phyloP scores from a whole-genome alignment of 2,329 filamentous ascomycete genomes.

The Colletotrichum sp. region DNA sequence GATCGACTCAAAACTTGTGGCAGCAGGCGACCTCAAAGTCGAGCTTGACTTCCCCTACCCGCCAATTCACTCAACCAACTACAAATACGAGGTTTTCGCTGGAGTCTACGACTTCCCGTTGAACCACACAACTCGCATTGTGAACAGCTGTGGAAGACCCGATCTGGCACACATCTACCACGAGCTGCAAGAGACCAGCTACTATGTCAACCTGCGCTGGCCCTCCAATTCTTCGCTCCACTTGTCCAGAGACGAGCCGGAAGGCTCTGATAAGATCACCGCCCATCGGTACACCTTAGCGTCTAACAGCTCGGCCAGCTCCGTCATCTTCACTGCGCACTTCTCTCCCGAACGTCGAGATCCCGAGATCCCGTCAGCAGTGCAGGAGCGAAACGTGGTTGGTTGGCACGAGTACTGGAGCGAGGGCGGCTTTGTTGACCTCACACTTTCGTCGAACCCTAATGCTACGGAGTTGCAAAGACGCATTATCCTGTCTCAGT shows the following conservation, averaged over 20 bases:
- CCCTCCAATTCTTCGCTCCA: slow-evolving; percentile 23
- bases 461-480: slow-evolving; percentile 47
- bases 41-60: slow-evolving; percentile 50
- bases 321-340: slow-evolving; percentile 36
- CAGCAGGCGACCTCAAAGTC: slow-evolving; percentile 35
- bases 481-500: slow-evolving; percentile 48
- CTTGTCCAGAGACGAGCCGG: slow-evolving; percentile 19
- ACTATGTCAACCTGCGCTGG: slow-evolving; percentile 44
- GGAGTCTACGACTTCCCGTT: slow-evolving; percentile 43
- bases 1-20: slow-evolving; percentile 39
- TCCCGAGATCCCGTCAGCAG: slow-evolving; percentile 27
- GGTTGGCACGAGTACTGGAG: slow-evolving; percentile 43
- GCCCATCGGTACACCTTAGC: slow-evolving; percentile 39
- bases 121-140: slow-evolving; percentile 41
- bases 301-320: neutral
- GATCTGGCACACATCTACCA: slow-evolving; percentile 38
- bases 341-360: slow-evolving; percentile 33
- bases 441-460: slow-evolving; percentile 37
- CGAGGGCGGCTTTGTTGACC: slow-evolving; percentile 45
- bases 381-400: slow-evolving; percentile 27
- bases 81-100: slow-evolving; percentile 49
- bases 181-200: slow-evolving; percentile 38
- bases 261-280: slow-evolving; percentile 25
- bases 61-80: slow-evolving; percentile 40
- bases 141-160: neutral